Evolutionary conservation across 257 asterid genomes (phyloP).

Genomic region (Scutellaria minor): DNA sequence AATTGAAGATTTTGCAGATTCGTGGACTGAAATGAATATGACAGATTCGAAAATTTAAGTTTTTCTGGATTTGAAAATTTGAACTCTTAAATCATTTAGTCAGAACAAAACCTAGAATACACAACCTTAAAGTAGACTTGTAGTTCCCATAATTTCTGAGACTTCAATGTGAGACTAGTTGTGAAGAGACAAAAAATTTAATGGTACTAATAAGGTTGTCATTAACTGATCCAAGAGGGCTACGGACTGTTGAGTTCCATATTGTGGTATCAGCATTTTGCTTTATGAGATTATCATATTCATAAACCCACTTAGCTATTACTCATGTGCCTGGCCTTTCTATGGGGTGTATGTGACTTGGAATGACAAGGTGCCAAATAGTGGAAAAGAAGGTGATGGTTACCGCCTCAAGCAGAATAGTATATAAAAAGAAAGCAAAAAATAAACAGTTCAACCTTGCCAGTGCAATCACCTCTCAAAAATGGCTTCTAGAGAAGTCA

Average conservation of each 20-base stretch:
- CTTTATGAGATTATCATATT: background rate
- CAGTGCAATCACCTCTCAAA: no score
- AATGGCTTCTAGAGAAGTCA: no score
- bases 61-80: background rate
- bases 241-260: background rate
- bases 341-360: background rate
- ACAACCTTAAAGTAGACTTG: background rate
- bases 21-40: background rate
- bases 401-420: no score
- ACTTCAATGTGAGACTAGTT: slow-evolving; percentile 17
- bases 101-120: background rate
- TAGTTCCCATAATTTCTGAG: background rate
- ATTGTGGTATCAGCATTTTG: background rate
- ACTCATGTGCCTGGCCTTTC: background rate
- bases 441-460: no score
- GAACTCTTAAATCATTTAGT: background rate
- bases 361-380: background rate
- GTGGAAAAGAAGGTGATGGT: no score
- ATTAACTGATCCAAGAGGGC: background rate
- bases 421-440: no score
- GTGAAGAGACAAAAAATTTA: slow-evolving; percentile 6
- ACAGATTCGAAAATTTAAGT: background rate
- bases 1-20: background rate
- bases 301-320: background rate
- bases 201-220: background rate